These are phyloP conservation scores for Aureobasidium lini DNA, from an alignment of 2,329 filamentous ascomycete genomes.

Conservation along the genomic window DNA sequence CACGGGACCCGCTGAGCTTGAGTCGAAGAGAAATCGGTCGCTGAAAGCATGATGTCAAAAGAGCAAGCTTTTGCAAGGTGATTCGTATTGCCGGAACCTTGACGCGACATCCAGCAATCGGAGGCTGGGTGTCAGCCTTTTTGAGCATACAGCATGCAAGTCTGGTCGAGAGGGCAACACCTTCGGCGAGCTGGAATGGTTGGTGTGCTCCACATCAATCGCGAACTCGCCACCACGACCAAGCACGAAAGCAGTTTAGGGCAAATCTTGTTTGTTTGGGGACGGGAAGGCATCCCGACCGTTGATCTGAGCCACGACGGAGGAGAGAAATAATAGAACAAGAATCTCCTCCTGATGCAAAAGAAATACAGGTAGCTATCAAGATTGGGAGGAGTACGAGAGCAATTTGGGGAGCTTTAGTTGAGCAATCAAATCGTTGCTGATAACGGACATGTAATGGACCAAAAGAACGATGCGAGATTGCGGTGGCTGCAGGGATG, in stretches of 20 bases:
- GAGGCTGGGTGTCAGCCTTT: not conserved
- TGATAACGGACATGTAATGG: conserved; percentile 11
- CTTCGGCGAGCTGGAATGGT: conserved; percentile 5
- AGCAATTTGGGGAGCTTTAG: not conserved
- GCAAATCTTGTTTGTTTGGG: conserved; percentile 10
- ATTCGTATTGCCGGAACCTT: not conserved
- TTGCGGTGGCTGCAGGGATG: conserved; percentile 15
- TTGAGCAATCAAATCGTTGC: conserved; percentile 11
- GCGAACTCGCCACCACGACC: conserved; percentile 1
- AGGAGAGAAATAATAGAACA: not conserved
- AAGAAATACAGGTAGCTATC: not conserved
- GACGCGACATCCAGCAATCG: not conserved
- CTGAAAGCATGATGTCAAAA: not conserved
- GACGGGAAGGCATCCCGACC: conserved; percentile 9
- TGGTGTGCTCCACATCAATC: conserved; percentile 7
- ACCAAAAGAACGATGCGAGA: conserved; percentile 10
- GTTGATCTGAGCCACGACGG: conserved; percentile 10
- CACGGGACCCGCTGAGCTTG: conserved; percentile 12
- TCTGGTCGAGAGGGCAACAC: not conserved
- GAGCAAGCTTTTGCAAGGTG: not conserved
- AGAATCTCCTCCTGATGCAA: conserved; percentile 1
- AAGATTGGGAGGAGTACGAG: conserved; percentile 5
- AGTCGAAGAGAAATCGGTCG: not conserved
- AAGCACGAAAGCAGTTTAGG: conserved; percentile 1
- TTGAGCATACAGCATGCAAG: not conserved